A percentile compares a stretch with the other conserved stretches of the same genome.
Evolutionary conservation across 441 rosid species (phyloP).

Genomic region (Gossypium armourianum): DNA sequence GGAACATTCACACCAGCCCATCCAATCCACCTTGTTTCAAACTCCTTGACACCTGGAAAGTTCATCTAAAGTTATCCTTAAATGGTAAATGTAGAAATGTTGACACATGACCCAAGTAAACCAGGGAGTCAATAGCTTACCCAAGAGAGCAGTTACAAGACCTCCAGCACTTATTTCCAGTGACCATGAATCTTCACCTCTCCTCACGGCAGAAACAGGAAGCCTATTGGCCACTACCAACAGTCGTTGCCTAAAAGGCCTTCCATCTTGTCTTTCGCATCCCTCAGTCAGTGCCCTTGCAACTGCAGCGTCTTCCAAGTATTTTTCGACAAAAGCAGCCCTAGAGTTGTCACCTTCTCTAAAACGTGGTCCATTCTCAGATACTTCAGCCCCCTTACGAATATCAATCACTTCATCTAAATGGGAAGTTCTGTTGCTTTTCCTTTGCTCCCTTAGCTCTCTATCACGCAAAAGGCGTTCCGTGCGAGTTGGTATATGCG

Average conservation of each 20-base stretch:
- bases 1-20: slow-evolving; percentile 99
- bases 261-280: slow-evolving; percentile 48
- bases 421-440: slow-evolving; percentile 35
- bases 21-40: slow-evolving; percentile 97
- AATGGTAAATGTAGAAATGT: slow-evolving; percentile 8
- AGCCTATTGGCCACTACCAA: slow-evolving; percentile 93
- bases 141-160: slow-evolving; percentile 83
- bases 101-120: not conserved
- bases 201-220: slow-evolving; percentile 89
- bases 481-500: slow-evolving; percentile 45
- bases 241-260: slow-evolving; percentile 70
- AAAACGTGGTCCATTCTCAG: slow-evolving; percentile 39
- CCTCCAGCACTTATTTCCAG: slow-evolving; percentile 96
- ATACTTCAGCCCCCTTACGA: slow-evolving; percentile 27
- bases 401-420: slow-evolving; percentile 43
- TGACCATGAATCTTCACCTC: slow-evolving; percentile 91
- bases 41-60: slow-evolving; percentile 75
- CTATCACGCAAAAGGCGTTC: slow-evolving; percentile 68
- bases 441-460: slow-evolving; percentile 62
- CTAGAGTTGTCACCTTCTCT: slow-evolving; percentile 48
- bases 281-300: slow-evolving; percentile 35
- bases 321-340: slow-evolving; percentile 44
- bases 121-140: slow-evolving; percentile 23
- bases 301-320: slow-evolving; percentile 55
- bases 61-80: slow-evolving; percentile 24